phyloP scores from a whole-genome alignment of 106 monocot species.

The Phalaenopsis aphrodite region DNA sequence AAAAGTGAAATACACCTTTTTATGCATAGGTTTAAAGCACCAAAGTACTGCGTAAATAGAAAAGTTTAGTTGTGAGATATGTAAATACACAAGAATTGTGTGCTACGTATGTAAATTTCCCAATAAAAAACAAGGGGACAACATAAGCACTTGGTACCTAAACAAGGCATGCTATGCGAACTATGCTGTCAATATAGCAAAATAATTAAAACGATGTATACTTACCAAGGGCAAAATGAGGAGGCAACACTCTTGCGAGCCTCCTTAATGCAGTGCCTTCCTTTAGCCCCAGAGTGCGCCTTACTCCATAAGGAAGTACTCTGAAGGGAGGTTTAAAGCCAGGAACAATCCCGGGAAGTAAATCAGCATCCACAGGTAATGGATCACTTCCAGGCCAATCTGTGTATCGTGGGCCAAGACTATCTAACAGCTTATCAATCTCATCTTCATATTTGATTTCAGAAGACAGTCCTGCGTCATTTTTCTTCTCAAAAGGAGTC shows the following conservation, averaged over 20 bases:
- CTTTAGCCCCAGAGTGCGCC: conserved; percentile 49
- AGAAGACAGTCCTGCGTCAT: conserved; percentile 13
- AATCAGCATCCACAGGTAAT: conserved; percentile 91
- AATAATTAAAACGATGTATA: conserved; percentile 6
- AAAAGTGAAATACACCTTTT: no score
- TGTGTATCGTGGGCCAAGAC: conserved; percentile 65
- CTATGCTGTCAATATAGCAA: not conserved
- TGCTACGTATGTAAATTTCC: no score
- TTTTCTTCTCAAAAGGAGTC: conserved; percentile 16
- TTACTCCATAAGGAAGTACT: conserved; percentile 84
- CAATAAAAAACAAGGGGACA: not conserved
- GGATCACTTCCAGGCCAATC: conserved; percentile 93
- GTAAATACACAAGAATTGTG: no score
- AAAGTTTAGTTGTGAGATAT: not conserved
- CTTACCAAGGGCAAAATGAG: conserved; percentile 95
- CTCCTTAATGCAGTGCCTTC: conserved; percentile 69
- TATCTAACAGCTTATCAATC: conserved; percentile 75
- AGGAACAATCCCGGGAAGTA: conserved; percentile 69
- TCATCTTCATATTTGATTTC: conserved; percentile 64
- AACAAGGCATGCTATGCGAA: not conserved
- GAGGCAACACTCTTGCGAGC: conserved; percentile 76
- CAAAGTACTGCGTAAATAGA: not conserved
- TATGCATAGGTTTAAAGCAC: no score
- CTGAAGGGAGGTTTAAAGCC: conserved; percentile 78
- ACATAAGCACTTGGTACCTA: not conserved